Evolutionary conservation across 768 basidiomycete species (phyloP), one percentile per base, ranked within the genome.

Genomic region (Collybia nuda): DNA sequence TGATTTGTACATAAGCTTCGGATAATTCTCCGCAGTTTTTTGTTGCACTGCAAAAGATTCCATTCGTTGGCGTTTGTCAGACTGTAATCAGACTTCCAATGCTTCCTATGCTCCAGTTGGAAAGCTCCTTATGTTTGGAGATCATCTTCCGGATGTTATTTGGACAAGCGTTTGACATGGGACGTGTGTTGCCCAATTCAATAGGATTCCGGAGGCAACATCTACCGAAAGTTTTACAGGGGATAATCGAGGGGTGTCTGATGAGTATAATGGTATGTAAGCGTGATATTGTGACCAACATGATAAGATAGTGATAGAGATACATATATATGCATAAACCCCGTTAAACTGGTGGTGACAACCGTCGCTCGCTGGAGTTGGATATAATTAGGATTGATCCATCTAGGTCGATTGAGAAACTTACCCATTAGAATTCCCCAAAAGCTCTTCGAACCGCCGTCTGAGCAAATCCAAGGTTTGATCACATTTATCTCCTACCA

Each of bases 391-490:
- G 41, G 6, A 6, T 26, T 11, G 29, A 40, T 18, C 42, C 2
- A 45, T 24, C 24, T 6, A 15, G n/a, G 36, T 29, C 43, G 9
- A 24, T 8, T 38, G n/a, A 28, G 39, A 17, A 19, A 50, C 66
- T 36, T 52, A 72, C 72, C 65, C 64, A 39, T 62, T 68, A 9
- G 55, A 58, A 52, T 75, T 77, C 18, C 79, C 78, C 40, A 80
- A 53, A 37, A 81, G 65, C 41, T 73, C 70, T 56, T 83, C 81
- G 39, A 79, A 77, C 12, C 73, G 63, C 11, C 54, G 40, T 26
- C 81, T 62, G 32, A 76, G 67, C 2, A 42, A 55, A 2, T 58
- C 51, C 23, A 83, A 53, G 14, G 74, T 60, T 21, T 56, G 56
- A 53, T 79, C 73, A 38, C 59, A 54, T 22, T 72, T 71, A 18